phyloP scores from a whole-genome alignment of 2,329 filamentous ascomycete genomes.

The Cercospora zeae-maydis region DNA sequence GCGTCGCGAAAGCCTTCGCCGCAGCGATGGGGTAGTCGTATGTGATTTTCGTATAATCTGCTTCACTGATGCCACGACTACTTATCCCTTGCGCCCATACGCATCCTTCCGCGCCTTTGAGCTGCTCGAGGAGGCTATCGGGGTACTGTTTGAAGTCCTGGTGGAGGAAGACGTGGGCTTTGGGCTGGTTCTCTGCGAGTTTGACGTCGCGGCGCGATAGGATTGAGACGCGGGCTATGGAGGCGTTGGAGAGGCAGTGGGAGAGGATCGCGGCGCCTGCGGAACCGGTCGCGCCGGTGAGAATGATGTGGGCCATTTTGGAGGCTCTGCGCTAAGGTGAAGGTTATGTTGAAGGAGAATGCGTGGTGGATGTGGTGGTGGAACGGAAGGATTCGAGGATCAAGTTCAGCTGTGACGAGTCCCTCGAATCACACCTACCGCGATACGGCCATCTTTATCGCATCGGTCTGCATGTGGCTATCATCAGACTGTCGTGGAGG shows the following conservation, averaged over 20 bases:
- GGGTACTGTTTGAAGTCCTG: constrained; percentile 63
- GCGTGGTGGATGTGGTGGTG: not conserved
- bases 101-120: constrained; percentile 63
- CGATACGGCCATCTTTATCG: not conserved
- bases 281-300: constrained; percentile 45
- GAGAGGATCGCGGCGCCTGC: constrained; percentile 41
- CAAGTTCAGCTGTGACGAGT: not conserved
- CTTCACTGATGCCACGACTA: constrained; percentile 35
- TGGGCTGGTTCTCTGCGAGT: constrained; percentile 59
- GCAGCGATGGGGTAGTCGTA: constrained; percentile 62
- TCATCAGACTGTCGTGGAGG: too few species aligned
- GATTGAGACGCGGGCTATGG: constrained; percentile 64
- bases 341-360: not conserved
- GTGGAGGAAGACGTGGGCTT: constrained; percentile 65
- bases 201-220: constrained; percentile 62
- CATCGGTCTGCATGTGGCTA: not conserved
- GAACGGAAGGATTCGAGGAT: not conserved
- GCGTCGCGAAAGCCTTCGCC: constrained; percentile 55
- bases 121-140: constrained; percentile 53
- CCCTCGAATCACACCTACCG: not conserved
- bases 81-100: constrained; percentile 69
- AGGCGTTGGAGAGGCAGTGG: constrained; percentile 38
- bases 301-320: constrained; percentile 40
- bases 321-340: not conserved
- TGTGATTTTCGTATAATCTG: constrained; percentile 62